Evolutionary conservation across 441 rosid genomes (phyloP), one percentile per base, ranked within the genome.

Genomic region (Adansonia gregorii): DNA sequence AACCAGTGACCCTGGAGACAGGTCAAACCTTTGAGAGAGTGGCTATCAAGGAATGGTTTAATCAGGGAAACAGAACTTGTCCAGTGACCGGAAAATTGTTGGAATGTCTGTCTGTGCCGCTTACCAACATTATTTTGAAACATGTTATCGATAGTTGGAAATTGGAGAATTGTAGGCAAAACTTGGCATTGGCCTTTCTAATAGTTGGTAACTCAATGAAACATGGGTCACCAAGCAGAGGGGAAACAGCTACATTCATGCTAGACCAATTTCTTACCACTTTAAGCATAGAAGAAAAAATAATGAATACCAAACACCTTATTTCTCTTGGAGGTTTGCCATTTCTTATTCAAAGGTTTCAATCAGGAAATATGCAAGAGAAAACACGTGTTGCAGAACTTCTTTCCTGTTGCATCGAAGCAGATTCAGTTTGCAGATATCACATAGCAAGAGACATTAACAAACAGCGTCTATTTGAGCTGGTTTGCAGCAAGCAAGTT

Each of bases 1-100:
- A 91, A 59, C 94, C 91, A 6, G 92, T 91, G 79, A 89, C 92
- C 48, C 73, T 89, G 58, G 90, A 84, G 80, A 89, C 92, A 24
- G 92, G 94, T 58, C 87, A 90, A 71, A 89, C 91, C 11, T 85
- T 85, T 67, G 94, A 90, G 77, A 80, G 85, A 61, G 86, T 66
- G 77, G 91, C 91, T 66, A 86, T 91, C 76, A 72, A 65, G 55
- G 82, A 88, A 70, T 89, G 90, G 92, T 79, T 91, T 80, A 79
- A 89, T 48, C 79, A 78, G 83, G 92, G 93, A 78, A 79, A 89
- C 49, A 73, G 69, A 82, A 84, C 86, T 73, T 91, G 95, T 82
- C 93, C 93, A 48, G 88, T 84, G 27, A 87, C 90, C 15, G 88
- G 90, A 73, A 89, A 81, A 78, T 9, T 66, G 67, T 78, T 89